Conservation (phyloP, 768 basidiomycete genomes). For the Boletus sp. region DNA sequence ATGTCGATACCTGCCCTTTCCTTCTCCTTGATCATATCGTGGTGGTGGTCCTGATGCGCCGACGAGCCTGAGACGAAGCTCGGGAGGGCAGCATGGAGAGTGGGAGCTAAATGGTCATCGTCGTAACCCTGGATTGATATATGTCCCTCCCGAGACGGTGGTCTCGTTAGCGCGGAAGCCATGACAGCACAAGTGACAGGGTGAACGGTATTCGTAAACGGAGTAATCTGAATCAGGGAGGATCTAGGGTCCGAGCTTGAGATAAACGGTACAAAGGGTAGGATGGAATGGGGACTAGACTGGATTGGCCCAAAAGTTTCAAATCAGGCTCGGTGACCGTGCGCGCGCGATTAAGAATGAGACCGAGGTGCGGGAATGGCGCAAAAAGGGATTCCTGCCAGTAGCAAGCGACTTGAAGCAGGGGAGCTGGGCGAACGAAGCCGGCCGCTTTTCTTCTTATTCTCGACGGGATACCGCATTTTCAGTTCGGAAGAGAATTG, state of each 20-base stretch:
- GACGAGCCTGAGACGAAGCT: conserved; percentile 25
- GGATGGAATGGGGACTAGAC: not conserved
- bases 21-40: conserved; percentile 46
- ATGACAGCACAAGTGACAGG: conserved; percentile 24
- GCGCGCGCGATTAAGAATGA: not conserved
- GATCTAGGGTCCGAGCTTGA: not conserved
- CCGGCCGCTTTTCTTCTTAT: conserved; percentile 9
- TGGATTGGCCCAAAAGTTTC: conserved; percentile 4
- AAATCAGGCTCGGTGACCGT: conserved; percentile 10
- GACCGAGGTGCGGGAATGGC: not conserved
- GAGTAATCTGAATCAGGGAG: conserved; percentile 6
- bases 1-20: conserved; percentile 68
- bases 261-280: not conserved
- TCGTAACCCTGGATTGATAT: conserved; percentile 26
- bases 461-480: conserved; percentile 9
- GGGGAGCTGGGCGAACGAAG: not conserved
- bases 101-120: conserved; percentile 36
- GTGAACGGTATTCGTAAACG: conserved; percentile 5
- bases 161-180: conserved; percentile 36
- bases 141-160: conserved; percentile 23
- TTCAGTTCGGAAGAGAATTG: conserved; percentile 9
- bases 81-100: conserved; percentile 40
- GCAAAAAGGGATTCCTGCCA: not conserved
- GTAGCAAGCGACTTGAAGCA: not conserved
- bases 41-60: conserved; percentile 22